Evolutionary conservation across 202 grass and related monocot genomes (phyloP), one percentile per base, ranked within the genome.

Genomic region (Brachypodium distachyon): DNA sequence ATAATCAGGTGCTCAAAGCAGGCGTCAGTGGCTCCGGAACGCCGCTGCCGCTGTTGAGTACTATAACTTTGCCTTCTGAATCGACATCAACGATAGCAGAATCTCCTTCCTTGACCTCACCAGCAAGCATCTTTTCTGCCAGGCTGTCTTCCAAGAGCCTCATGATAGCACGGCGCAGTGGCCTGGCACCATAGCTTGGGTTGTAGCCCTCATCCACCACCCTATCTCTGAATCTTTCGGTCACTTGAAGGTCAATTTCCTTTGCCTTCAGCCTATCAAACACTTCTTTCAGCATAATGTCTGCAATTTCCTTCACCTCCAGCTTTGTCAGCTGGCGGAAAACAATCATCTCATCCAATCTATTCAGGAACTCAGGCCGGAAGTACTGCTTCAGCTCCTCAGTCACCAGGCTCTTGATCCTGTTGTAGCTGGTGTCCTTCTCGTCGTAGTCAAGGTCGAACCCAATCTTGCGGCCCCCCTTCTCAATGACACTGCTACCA

Each of bases 321-420:
- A 84, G 44, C 62, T 88, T 88, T 12, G 86, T 84, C 51, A 89
- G 38, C 60, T 84, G 86, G 26, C 86, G 72, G 81, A 89, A 89
- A 32, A 89, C 86, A 29, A 89, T 89, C 86, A 89, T 89, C 54
- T 89, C 86, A 38, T 89, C 86, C 2, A 89, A 50, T 26, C 81
- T 68, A 57, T 89, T 84, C 61, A 84, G 54, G 64, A 89, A 89
- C 51, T 89, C 81, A 5, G 86, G 86, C 44, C 81, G 44, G 81
- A 89, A 89, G 55, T 89, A 89, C 42, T 89, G 81, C 61, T 89
- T 89, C 28, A 89, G 61, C 81, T 88, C 86, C 70, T 89, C 81
- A 9, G 81, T 89, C 12, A 89, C 81, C 2, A 89, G 61, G 46
- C 76, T 84, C 70, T 89, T 89, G 77, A 84, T 89, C 47, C 77